These are phyloP conservation scores for Mortierella sp. DNA, from an alignment of 371 early-diverging fungal species.

Conservation along the genomic window DNA sequence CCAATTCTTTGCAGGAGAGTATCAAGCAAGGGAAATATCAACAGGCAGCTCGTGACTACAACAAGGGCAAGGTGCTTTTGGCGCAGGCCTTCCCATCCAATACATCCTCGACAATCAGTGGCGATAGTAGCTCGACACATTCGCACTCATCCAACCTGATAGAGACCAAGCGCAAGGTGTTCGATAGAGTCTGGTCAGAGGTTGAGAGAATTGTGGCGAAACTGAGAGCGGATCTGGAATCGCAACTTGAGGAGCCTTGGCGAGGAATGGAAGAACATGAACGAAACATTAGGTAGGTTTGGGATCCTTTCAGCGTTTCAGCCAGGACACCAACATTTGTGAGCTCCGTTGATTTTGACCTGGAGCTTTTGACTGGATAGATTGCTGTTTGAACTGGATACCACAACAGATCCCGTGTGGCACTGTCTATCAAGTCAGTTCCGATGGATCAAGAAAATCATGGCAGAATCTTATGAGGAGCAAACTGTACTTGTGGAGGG, in stretches of 20 bases:
- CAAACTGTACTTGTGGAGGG: slow-evolving; percentile 61
- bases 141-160: slow-evolving; percentile 38
- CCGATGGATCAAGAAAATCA: slow-evolving; percentile 83
- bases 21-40: slow-evolving; percentile 89
- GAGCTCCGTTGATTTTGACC: too few species aligned
- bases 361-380: slow-evolving; percentile 55
- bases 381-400: slow-evolving; percentile 82
- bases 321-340: too few species aligned
- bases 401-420: slow-evolving; percentile 89
- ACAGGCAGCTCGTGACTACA: slow-evolving; percentile 93
- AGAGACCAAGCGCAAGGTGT: slow-evolving; percentile 81
- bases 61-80: slow-evolving; percentile 84
- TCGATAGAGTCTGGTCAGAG: slow-evolving; percentile 95
- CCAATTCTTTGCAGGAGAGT: slow-evolving; percentile 84
- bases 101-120: slow-evolving; percentile 12
- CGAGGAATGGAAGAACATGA: slow-evolving; percentile 91
- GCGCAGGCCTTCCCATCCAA: slow-evolving; percentile 48
- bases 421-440: slow-evolving; percentile 90
- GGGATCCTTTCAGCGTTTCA: background rate
- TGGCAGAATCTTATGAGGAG: slow-evolving; percentile 72
- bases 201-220: slow-evolving; percentile 85
- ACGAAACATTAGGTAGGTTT: slow-evolving; percentile 79
- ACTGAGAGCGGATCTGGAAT: slow-evolving; percentile 76
- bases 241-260: slow-evolving; percentile 82
- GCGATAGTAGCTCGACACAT: slow-evolving; percentile 31